Conservation (phyloP, 2,329 filamentous ascomycete species). For the Tolypocladium inflatum region DNA sequence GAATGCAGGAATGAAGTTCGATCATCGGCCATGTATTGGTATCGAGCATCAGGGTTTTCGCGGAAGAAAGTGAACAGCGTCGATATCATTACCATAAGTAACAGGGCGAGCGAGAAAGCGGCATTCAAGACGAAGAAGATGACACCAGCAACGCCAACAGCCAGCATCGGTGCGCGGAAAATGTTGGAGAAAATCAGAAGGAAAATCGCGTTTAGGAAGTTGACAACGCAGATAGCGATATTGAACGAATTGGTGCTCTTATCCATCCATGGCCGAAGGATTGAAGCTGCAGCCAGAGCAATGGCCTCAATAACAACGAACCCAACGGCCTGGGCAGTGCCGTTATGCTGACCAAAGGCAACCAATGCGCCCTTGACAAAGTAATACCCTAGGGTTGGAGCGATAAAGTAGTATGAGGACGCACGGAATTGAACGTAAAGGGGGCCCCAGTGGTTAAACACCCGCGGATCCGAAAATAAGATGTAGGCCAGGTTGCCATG, state of each 20-base stretch:
- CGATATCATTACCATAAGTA: constrained; percentile 65
- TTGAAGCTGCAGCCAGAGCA: constrained; percentile 66
- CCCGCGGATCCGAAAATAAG: constrained; percentile 84
- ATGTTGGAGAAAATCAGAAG: constrained; percentile 80
- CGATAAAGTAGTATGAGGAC: constrained; percentile 90
- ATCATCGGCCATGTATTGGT: constrained; percentile 94
- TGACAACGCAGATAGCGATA: constrained; percentile 81
- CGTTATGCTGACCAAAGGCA: constrained; percentile 63
- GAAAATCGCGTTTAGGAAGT: constrained; percentile 87
- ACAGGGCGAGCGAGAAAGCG: constrained; percentile 68
- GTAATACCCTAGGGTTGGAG: constrained; percentile 68
- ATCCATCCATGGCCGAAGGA: constrained; percentile 94
- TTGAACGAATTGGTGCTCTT: constrained; percentile 97
- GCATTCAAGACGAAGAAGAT: constrained; percentile 85
- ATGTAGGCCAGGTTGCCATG: constrained; percentile 97
- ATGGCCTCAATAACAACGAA: constrained; percentile 74
- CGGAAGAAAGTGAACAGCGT: constrained; percentile 63
- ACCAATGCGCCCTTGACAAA: constrained; percentile 84
- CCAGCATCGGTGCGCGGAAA: constrained; percentile 73
- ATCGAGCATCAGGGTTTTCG: constrained; percentile 89
- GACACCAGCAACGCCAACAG: constrained; percentile 81
- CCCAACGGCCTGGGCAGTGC: constrained; percentile 68
- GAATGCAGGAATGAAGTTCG: constrained; percentile 97
- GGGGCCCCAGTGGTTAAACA: constrained; percentile 96
- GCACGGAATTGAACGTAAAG: constrained; percentile 95